Evolutionary conservation across 2,329 filamentous ascomycete genomes (phyloP), one percentile per base, ranked within the genome.

Genomic region (Aspergillus ustus): DNA sequence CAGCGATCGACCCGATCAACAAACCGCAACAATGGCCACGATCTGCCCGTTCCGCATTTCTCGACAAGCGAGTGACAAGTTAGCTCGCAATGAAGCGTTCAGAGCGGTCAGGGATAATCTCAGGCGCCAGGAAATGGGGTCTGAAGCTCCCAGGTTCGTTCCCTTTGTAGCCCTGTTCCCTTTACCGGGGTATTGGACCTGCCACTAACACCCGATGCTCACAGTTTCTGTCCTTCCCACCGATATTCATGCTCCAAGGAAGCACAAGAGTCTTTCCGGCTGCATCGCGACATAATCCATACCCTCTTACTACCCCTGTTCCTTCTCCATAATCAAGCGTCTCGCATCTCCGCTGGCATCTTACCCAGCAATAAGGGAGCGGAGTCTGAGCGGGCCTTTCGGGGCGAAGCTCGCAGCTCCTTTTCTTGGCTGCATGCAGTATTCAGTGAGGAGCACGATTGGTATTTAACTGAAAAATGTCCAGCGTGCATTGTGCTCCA

Each of bases 381-480:
- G 58, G 85, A 87, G 60, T 79, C 84, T 5, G 85, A 87, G 68
- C 79, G 84, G 46, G 85, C 84, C 2, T 87, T 86, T 70, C 78
- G 81, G 1, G 83, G 83, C 5, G 82, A 84, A 56, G 84, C 84
- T 4, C 81, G 85, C 49, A 81, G 81, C 62, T 84, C 85, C 1
- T 87, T 85, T 68, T 75, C 86, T 56, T 87, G 84, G 80, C 77
- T 88, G 40, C 83, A 86, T 63, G 87, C 84, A 72, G 85, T 87
- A 61, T 72, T 87, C 22, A 77, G 76, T 11, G 84, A 86, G 55
- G 84, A 85, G 65, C 81, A 83, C 62, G 82, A 86, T 63, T 87
- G 84, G 84, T 85, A 83, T 67, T 75, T 81, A 60, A 85, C 83
- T 2, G 73, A 79, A 28, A 84, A 84, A 28, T 87, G 85, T 71